Percentiles rank a stretch among this genome's conserved stretches.
Conservation (phyloP, 306 rosid genomes). For the Fragaria iinumae region DNA sequence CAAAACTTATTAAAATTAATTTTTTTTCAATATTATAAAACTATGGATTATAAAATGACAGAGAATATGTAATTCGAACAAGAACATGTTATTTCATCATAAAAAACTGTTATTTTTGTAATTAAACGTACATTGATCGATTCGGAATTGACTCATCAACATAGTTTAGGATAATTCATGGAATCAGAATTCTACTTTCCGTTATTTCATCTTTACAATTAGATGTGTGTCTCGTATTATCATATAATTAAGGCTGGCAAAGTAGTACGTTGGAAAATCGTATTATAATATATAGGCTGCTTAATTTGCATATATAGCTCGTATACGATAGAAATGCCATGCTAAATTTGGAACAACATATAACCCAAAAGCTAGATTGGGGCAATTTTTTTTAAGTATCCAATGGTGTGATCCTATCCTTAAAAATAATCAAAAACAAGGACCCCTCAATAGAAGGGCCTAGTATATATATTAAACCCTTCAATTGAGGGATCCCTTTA, state of each 20-base stretch:
- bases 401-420: too few relatives aligned
- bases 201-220: neutral
- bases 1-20: neutral
- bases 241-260: neutral
- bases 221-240: neutral
- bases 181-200: conserved; percentile 47
- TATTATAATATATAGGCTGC: neutral
- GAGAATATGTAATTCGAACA: too few relatives aligned
- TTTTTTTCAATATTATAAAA: too few relatives aligned
- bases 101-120: neutral
- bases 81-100: neutral
- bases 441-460: too few relatives aligned
- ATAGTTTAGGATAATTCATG: conserved; percentile 10
- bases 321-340: neutral
- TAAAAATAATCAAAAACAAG: too few relatives aligned
- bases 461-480: too few relatives aligned
- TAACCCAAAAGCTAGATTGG: too few relatives aligned
- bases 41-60: neutral
- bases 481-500: too few relatives aligned
- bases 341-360: neutral
- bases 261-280: too few relatives aligned
- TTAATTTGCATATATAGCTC: neutral
- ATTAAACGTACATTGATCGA: conserved; percentile 25
- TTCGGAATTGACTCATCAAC: conserved; percentile 52
- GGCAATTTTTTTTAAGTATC: too few relatives aligned